A percentile compares a stretch with the other conserved stretches of the same genome.
These are phyloP conservation scores for Talaromyces verruculosus DNA, from an alignment of 2,329 filamentous ascomycete genomes.

Conservation along the genomic window DNA sequence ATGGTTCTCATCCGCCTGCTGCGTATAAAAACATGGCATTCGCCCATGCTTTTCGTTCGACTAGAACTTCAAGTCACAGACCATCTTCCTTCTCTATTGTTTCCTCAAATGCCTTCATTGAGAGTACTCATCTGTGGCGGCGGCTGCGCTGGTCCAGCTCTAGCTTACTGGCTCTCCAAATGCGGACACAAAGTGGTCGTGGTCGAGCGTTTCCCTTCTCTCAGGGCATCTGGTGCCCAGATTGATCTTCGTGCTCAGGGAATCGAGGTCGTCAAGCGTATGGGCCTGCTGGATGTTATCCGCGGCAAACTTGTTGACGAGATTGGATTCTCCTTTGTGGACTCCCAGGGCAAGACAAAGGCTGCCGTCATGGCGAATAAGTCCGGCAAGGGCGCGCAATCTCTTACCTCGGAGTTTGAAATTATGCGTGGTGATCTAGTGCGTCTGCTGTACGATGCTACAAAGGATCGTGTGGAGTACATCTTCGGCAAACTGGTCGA, in stretches of 20 bases:
- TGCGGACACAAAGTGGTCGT: conserved; percentile 40
- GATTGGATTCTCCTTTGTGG: conserved; percentile 49
- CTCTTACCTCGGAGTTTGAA: conserved; percentile 58
- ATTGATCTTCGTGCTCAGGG: conserved; percentile 56
- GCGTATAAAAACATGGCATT: neutral
- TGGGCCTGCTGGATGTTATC: conserved; percentile 51
- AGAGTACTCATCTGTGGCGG: conserved; percentile 52
- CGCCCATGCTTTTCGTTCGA: neutral
- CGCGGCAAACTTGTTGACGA: conserved; percentile 48
- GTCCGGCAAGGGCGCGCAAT: conserved; percentile 46
- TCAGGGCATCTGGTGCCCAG: conserved; percentile 53
- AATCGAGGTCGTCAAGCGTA: conserved; percentile 52
- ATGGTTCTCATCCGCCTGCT: neutral
- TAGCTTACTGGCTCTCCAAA: conserved; percentile 52
- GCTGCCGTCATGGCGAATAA: conserved; percentile 46
- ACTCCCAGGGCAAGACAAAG: conserved; percentile 38
- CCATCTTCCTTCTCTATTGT: neutral
- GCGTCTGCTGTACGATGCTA: conserved; percentile 50
- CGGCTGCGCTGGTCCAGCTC: conserved; percentile 44
- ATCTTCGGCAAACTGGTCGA: neutral
- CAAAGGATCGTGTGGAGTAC: neutral
- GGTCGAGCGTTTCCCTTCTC: conserved; percentile 42
- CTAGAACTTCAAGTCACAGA: neutral
- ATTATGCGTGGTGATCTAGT: conserved; percentile 61
- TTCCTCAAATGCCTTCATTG: conserved; percentile 25